Percentiles rank a stretch among this genome's conserved stretches.
These are phyloP conservation scores for Elongisporangium prolatum DNA, from an alignment of 352 stramenopile genomes.

Conservation along the genomic window DNA sequence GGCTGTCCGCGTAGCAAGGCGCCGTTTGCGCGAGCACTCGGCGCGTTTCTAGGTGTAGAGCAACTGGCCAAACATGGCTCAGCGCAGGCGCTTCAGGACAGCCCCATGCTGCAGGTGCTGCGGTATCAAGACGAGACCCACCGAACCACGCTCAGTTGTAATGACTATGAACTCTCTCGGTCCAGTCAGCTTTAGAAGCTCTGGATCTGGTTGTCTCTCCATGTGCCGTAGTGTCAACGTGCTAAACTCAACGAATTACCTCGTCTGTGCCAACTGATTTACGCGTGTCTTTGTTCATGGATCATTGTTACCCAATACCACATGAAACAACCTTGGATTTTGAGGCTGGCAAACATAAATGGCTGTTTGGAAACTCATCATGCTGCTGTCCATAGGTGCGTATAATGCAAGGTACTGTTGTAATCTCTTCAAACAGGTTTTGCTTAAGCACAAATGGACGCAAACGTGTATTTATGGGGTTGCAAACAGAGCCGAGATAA, in stretches of 20 bases:
- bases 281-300: not conserved
- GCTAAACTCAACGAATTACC: not conserved
- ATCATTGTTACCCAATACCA: not conserved
- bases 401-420: too few relatives aligned
- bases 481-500: too few relatives aligned
- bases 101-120: not conserved
- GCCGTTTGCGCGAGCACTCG: conserved; percentile 1
- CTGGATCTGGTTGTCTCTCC: not conserved
- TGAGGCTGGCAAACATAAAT: too few relatives aligned
- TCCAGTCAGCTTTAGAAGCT: not conserved
- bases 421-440: too few relatives aligned
- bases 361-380: too few relatives aligned
- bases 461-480: too few relatives aligned
- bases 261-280: not conserved
- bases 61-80: not conserved
- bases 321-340: too few relatives aligned
- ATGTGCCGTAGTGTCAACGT: not conserved
- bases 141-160: not conserved
- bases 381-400: too few relatives aligned
- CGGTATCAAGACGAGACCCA: not conserved
- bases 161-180: not conserved
- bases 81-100: not conserved
- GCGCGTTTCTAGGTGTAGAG: conserved; percentile 10
- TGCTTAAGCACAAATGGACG: too few relatives aligned
- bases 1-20: conserved; percentile 1